Evolutionary conservation across 768 basidiomycete genomes (phyloP), one percentile per base, ranked within the genome.

Genomic region (Cubamyces lactineus): DNA sequence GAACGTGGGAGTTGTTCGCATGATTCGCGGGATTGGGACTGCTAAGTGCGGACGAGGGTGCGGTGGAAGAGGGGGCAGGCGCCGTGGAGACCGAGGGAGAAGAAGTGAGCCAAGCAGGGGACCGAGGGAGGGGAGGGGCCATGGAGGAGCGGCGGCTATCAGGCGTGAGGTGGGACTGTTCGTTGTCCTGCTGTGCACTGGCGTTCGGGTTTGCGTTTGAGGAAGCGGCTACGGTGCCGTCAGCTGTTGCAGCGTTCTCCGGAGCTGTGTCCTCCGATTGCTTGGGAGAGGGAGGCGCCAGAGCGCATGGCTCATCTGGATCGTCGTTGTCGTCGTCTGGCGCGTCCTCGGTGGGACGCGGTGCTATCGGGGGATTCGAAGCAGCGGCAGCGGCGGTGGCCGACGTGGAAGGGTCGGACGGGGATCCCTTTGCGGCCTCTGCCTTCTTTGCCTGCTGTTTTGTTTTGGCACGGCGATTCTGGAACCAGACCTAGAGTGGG

Each of bases 381-480:
- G 54, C 24, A 4, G 53, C 52, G 41, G 62, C 52, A 43, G 40
- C 17, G n/a, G 63, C 39, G n/a, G 41, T 7, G 1, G 62, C 24
- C 8, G 49, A 43, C 34, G 54, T 42, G 23, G 46, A 19, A 15
- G 53, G 17, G 42, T 48, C 15, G 39, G 34, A 34, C 34, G 34
- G 9, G 34, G 34, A 34, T 1, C 34, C 39, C 50, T 47, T 47
- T 13, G 46, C 55, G 23, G 63, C 66, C 28, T 67, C 70, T 26
- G 65, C 69, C 74, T 86, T 89, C 70, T 77, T 80, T 50, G 78
- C 83, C 76, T 79, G 69, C 71, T 79, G 84, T 73, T 94, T 94
- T 73, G 91, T 90, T 75, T 94, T 94, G 54, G 92, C 92, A 58
- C 92, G 88, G 59, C 91, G 81, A 73, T 94, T 94, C 76, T 94